Conservation (phyloP, 805 yeast genomes). For the Kuraishia capsulata region DNA sequence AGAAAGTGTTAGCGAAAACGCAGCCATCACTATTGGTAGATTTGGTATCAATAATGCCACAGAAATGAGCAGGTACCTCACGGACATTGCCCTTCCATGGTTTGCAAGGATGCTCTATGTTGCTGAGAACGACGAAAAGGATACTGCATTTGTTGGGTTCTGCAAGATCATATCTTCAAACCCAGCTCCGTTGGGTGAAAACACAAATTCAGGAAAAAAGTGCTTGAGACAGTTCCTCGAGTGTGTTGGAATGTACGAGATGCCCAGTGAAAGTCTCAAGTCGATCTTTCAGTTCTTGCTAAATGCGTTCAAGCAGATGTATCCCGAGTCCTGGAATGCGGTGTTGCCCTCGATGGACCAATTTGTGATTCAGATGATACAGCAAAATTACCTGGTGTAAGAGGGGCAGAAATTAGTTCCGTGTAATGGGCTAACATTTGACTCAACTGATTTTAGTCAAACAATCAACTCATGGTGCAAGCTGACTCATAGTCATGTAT, state of each 20-base stretch:
- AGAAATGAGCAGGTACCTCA: slow-evolving; percentile 47
- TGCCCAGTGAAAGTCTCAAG: slow-evolving; percentile 38
- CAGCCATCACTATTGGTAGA: slow-evolving; percentile 85
- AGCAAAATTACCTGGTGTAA: background rate
- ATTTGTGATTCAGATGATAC: background rate
- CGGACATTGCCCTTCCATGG: slow-evolving; percentile 60
- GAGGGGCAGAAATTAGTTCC: too few species aligned
- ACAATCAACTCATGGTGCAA: background rate
- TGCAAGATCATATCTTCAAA: slow-evolving; percentile 54
- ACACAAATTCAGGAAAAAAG: slow-evolving; percentile 33
- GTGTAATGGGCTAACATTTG: too few species aligned
- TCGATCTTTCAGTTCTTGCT: slow-evolving; percentile 34
- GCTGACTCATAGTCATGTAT: too few species aligned
- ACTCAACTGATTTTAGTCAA: background rate
- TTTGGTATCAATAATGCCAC: slow-evolving; percentile 60
- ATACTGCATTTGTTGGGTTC: slow-evolving; percentile 80
- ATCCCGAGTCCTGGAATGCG: slow-evolving; percentile 30
- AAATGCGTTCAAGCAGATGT: slow-evolving; percentile 33
- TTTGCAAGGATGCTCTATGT: slow-evolving; percentile 55
- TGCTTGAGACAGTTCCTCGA: slow-evolving; percentile 46
- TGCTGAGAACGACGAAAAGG: slow-evolving; percentile 82
- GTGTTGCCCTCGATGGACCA: background rate
- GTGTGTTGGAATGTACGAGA: slow-evolving; percentile 46
- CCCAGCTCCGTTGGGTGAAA: slow-evolving; percentile 50
- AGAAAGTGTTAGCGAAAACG: slow-evolving; percentile 69